These are phyloP conservation scores for Cenchrus fungigraminus DNA, from an alignment of 176 grass and related monocot genomes.

Conservation along the genomic window DNA sequence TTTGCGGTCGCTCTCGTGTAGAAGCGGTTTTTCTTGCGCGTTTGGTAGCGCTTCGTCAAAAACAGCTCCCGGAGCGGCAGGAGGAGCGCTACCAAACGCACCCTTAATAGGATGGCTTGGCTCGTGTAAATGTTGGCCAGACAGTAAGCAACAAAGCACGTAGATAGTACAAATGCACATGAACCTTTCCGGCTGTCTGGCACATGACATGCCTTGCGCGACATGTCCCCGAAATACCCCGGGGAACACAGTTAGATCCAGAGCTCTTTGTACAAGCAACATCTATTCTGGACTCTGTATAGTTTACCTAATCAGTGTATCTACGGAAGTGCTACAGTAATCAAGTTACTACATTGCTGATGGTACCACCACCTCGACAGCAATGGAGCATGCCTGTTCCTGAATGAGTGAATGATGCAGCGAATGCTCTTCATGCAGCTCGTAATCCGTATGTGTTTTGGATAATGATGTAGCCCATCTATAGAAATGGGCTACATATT, in stretches of 20 bases:
- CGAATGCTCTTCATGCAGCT: not conserved
- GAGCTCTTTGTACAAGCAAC: not conserved
- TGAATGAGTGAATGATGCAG: not conserved
- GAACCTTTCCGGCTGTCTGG: conserved; percentile 30
- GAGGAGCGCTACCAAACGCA: no score
- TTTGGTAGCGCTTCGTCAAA: no score
- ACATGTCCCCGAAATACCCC: not conserved
- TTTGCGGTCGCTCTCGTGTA: no score
- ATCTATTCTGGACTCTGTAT: not conserved
- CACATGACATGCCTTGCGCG: conserved; percentile 39
- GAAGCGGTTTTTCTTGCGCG: no score
- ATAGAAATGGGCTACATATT: not conserved
- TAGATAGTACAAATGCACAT: conserved; percentile 27
- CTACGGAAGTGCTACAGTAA: not conserved
- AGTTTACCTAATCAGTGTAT: not conserved
- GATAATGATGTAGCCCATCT: not conserved
- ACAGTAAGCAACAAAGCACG: conserved; percentile 30
- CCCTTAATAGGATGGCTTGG: not conserved
- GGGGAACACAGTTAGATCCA: not conserved
- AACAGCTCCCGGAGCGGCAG: no score
- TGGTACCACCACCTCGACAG: not conserved
- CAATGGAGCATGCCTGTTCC: not conserved
- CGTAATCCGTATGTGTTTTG: not conserved
- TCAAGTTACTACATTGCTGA: not conserved
- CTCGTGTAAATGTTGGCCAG: conserved; percentile 17